Conservation (phyloP, 768 basidiomycete species). For the Lactarius trivialis region DNA sequence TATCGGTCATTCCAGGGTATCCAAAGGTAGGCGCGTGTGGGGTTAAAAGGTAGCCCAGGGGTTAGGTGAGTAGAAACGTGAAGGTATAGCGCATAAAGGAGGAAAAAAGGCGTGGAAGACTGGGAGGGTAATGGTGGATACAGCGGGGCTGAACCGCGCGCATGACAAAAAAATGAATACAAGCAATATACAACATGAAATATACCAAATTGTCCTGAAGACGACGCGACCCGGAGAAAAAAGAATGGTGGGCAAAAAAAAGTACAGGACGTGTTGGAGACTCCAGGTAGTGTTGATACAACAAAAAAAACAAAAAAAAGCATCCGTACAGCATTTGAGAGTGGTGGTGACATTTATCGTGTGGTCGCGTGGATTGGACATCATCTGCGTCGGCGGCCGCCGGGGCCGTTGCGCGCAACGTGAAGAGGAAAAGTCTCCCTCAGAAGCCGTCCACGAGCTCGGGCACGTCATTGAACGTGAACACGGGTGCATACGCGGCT, state of each 20-base stretch:
- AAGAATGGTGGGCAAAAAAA: constrained; percentile 7
- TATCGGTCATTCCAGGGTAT: constrained; percentile 23
- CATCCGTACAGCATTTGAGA: constrained; percentile 14
- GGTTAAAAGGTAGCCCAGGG: constrained; percentile 8
- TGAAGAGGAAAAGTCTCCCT: not conserved
- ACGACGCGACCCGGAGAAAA: constrained; percentile 10
- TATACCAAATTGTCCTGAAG: constrained; percentile 17
- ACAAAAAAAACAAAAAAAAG: constrained; percentile 8
- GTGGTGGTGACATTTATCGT: constrained; percentile 4
- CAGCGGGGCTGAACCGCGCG: constrained; percentile 20
- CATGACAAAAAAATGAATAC: constrained; percentile 18
- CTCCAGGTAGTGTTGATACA: constrained; percentile 12
- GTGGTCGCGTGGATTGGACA: constrained; percentile 2
- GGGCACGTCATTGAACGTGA: constrained; percentile 19
- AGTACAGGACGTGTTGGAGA: constrained; percentile 14
- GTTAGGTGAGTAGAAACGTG: constrained; percentile 17
- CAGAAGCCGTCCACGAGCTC: constrained; percentile 18
- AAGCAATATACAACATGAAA: constrained; percentile 22
- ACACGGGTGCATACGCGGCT: constrained; percentile 16
- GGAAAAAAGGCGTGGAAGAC: constrained; percentile 5
- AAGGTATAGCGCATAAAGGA: constrained; percentile 17
- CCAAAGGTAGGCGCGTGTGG: constrained; percentile 11
- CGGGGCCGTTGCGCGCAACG: constrained; percentile 9
- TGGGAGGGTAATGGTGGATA: constrained; percentile 15
- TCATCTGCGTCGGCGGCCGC: constrained; percentile 11